Evolutionary conservation across 177 flowering plant genomes (phyloP), one percentile per base, ranked within the genome.

Genomic region (Vitis hybrid): DNA sequence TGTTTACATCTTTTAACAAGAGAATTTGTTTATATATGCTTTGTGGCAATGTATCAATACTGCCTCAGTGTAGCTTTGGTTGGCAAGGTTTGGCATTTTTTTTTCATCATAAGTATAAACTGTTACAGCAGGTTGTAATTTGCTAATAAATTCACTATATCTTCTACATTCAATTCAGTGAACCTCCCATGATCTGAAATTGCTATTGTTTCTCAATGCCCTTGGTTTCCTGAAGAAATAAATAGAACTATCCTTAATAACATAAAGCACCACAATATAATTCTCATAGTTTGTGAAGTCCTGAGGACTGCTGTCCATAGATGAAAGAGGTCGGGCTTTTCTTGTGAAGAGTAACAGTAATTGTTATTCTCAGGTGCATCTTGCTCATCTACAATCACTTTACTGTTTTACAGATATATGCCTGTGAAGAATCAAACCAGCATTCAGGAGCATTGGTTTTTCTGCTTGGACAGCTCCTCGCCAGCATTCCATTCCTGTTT

Each of bases 401-500:
- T 64, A 27, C 17, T 58, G 56, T 18, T 4, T 56, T 64, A 77
- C 87, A 96, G 99, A 83, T 88, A 62, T 87, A 84, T 79, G 74
- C 78, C 8, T 76, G 90, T 76, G 99, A 96, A 79, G 85, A 85
- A 77, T 85, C 92, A 55, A 91, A 91, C 71, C 71, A 72, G 79
- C 99, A 96, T 80, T 88, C 95, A 2, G 97, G 97, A 74, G 82
- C 94, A 71, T 58, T 90, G 1, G 95, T 83, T 57, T 96, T 96
- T 73, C 65, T 96, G 56, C 79, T 93, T 56, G 98, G 97, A 77
- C 94, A 96, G 72, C 85, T 96, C 71, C 84, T 96, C 51, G 83
- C 98, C 71, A 91, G 98, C 85, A 87, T 96, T 55, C 98, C 99
- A 0, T 93, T 93, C 83, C 81, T 96, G 74, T 90, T 96, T 78